These are phyloP conservation scores for Eleusine indica DNA, from an alignment of 176 grass and related monocot genomes.

Conservation along the genomic window DNA sequence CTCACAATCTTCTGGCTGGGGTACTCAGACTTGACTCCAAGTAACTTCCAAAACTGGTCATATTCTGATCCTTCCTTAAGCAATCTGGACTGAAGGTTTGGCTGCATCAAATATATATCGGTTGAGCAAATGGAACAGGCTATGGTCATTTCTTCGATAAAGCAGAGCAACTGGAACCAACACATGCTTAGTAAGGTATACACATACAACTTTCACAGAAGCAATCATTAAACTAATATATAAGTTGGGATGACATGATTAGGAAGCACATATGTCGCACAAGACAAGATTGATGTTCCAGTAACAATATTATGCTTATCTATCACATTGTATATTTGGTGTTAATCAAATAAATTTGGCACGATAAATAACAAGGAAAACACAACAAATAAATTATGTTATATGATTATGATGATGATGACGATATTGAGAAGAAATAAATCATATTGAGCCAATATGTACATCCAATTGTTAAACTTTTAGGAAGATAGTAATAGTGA, in stretches of 20 bases:
- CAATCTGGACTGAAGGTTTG: slow-evolving; percentile 90
- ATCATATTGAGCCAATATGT: not conserved
- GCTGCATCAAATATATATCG: slow-evolving; percentile 57
- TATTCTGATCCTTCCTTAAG: slow-evolving; percentile 97
- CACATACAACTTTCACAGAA: slow-evolving; percentile 27
- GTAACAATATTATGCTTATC: slow-evolving; percentile 2
- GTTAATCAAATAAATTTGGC: slow-evolving; percentile 1
- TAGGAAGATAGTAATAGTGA: slow-evolving; percentile 11
- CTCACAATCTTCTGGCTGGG: slow-evolving; percentile 79
- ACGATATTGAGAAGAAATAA: not conserved
- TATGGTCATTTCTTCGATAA: slow-evolving; percentile 26
- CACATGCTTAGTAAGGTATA: slow-evolving; percentile 23
- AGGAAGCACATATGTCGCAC: slow-evolving; percentile 16
- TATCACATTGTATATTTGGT: slow-evolving; percentile 15
- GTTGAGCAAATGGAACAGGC: slow-evolving; percentile 31
- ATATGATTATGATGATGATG: slow-evolving; percentile 24
- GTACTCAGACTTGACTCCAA: slow-evolving; percentile 93
- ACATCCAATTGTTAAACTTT: slow-evolving; percentile 13
- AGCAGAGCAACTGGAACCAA: slow-evolving; percentile 4
- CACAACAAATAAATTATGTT: slow-evolving; percentile 18
- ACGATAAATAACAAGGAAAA: not conserved
- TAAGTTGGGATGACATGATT: slow-evolving; percentile 22
- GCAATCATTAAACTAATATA: slow-evolving; percentile 9
- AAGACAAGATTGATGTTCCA: slow-evolving; percentile 13
- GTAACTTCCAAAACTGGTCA: slow-evolving; percentile 92